phyloP scores from a whole-genome alignment of 1,139 yeast species.

The Geotrichum candidum region DNA sequence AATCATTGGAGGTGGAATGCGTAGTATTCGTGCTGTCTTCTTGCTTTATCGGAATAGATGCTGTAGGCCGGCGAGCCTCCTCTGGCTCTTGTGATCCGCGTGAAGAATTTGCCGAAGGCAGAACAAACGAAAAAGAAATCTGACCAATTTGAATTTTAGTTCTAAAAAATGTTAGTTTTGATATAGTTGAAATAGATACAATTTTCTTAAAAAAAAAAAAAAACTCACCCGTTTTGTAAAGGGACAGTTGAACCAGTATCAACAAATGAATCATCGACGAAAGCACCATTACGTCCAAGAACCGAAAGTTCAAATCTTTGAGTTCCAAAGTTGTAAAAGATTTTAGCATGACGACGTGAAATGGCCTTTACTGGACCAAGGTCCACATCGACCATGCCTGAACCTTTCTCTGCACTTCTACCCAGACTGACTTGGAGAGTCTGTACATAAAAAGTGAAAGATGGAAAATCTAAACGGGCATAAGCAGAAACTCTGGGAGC shows the following conservation, averaged over 20 bases:
- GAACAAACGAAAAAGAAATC: conserved; percentile 75
- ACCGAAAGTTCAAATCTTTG: conserved; percentile 88
- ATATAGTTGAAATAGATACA: conserved; percentile 1
- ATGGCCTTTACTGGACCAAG: conserved; percentile 87
- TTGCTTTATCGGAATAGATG: conserved; percentile 8
- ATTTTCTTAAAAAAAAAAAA: neutral
- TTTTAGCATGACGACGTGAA: conserved; percentile 87
- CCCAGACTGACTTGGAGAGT: conserved; percentile 91
- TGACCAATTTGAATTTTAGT: conserved; percentile 91
- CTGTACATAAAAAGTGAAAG: conserved; percentile 90
- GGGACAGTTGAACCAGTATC: conserved; percentile 91
- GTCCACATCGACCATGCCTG: conserved; percentile 67
- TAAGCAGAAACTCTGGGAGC: conserved; percentile 60
- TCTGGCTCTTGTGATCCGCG: conserved; percentile 12
- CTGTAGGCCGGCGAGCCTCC: conserved; percentile 12
- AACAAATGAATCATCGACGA: conserved; percentile 82
- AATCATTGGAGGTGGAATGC: neutral
- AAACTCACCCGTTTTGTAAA: conserved; percentile 47
- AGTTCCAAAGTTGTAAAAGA: conserved; percentile 90
- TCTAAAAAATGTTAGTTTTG: conserved; percentile 31
- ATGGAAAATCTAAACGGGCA: conserved; percentile 87
- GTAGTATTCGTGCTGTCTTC: neutral
- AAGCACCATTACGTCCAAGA: conserved; percentile 92
- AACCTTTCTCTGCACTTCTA: conserved; percentile 65
- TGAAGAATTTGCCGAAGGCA: conserved; percentile 47